phyloP scores from a whole-genome alignment of 2,329 filamentous ascomycete genomes.

The Penicillium psychrosexuale region DNA sequence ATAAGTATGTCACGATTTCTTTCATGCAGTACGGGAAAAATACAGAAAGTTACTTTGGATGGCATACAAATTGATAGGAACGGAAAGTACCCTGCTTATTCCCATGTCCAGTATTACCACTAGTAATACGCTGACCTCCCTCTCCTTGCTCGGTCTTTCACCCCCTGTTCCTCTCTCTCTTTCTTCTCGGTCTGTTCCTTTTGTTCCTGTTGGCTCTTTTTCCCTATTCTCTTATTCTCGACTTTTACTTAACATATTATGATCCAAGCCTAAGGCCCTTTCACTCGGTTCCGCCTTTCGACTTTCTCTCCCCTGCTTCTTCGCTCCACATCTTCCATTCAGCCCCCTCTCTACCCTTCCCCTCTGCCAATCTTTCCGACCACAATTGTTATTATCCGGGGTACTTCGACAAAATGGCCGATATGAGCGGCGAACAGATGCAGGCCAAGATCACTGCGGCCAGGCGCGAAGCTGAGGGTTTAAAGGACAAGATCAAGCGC shows the following conservation, averaged over 20 bases:
- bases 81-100: neutral
- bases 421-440: slow-evolving; percentile 61
- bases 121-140: slow-evolving; percentile 11
- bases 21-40: neutral
- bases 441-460: slow-evolving; percentile 90
- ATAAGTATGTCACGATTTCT: neutral
- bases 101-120: slow-evolving; percentile 8
- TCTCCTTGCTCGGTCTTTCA: slow-evolving; percentile 7
- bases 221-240: slow-evolving; percentile 9
- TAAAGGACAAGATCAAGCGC: slow-evolving; percentile 98
- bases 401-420: slow-evolving; percentile 42
- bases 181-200: slow-evolving; percentile 1
- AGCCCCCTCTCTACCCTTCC: slow-evolving; percentile 17
- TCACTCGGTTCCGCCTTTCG: slow-evolving; percentile 11
- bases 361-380: slow-evolving; percentile 6
- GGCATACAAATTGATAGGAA: neutral
- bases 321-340: slow-evolving; percentile 19
- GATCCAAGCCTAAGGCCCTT: slow-evolving; percentile 23
- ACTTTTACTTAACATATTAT: slow-evolving; percentile 16
- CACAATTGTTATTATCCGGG: slow-evolving; percentile 22
- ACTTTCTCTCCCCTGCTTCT: slow-evolving; percentile 12
- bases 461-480: slow-evolving; percentile 91
- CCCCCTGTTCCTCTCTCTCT: slow-evolving; percentile 6
- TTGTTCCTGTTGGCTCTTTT: slow-evolving; percentile 5
- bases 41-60: neutral